Evolutionary conservation across 495 filamentous ascomycete species (phyloP).

Genomic region (Aspergillus incahuasiensis): DNA sequence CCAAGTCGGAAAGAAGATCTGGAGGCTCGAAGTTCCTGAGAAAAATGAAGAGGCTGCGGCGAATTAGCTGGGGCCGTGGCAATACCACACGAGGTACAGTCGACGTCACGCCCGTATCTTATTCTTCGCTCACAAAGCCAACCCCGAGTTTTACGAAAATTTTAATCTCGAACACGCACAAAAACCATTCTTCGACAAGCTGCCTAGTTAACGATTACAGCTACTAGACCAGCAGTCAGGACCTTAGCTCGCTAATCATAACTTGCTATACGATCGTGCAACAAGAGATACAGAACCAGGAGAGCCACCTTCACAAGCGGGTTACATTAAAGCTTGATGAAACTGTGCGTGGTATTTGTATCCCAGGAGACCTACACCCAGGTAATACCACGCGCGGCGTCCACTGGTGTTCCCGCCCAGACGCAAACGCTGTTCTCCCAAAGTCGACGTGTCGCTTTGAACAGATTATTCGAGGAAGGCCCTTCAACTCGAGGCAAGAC

Average conservation of each 20-base stretch:
- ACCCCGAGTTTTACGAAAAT: background rate
- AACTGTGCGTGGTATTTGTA: conserved; percentile 9
- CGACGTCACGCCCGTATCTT: background rate
- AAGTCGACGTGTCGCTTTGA: conserved; percentile 16
- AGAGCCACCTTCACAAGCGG: background rate
- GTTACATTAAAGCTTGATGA: background rate
- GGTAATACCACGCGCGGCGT: conserved; percentile 13
- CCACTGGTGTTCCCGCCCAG: conserved; percentile 7
- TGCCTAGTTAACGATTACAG: background rate
- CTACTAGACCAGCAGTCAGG: background rate
- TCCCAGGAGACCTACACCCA: background rate
- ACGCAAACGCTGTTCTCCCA: conserved; percentile 18
- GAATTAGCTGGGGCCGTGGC: conserved; percentile 23
- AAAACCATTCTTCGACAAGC: background rate
- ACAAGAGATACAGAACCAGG: too few relatives aligned
- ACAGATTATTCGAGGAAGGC: background rate
- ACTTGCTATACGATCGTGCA: background rate
- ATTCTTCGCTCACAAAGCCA: background rate
- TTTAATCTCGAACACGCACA: conserved; percentile 6
- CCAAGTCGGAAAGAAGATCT: conserved; percentile 26
- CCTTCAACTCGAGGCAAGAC: background rate
- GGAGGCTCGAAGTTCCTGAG: conserved; percentile 20
- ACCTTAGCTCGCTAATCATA: background rate
- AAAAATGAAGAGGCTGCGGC: conserved; percentile 24
- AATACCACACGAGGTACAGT: conserved; percentile 7